phyloP scores from a whole-genome alignment of 768 basidiomycete species.

The Nidularia sp. region DNA sequence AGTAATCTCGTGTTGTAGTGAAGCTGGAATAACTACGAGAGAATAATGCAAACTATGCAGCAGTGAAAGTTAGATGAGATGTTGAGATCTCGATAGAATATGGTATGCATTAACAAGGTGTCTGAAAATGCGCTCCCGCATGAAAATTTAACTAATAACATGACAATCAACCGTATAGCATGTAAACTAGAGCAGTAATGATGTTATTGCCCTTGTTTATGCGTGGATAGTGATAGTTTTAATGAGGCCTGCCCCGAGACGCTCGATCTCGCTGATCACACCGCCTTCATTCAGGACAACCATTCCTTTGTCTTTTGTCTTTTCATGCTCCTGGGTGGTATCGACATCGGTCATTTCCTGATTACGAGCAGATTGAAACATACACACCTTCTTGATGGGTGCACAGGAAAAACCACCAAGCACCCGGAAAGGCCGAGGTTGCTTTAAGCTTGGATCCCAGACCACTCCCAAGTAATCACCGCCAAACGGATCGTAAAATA shows the following conservation, averaged over 20 bases:
- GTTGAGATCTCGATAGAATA: no score
- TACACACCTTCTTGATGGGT: conserved; percentile 44
- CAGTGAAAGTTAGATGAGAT: no score
- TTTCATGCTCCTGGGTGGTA: conserved; percentile 29
- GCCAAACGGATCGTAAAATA: conserved; percentile 84
- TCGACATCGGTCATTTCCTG: background rate
- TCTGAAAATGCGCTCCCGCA: no score
- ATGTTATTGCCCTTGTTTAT: background rate
- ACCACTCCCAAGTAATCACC: conserved; percentile 77
- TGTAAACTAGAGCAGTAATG: no score
- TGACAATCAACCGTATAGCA: no score
- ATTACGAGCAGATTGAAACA: background rate
- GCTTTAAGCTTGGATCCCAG: conserved; percentile 75
- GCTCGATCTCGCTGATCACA: conserved; percentile 70
- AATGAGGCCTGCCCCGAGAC: conserved; percentile 70
- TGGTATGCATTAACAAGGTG: no score
- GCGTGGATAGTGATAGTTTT: conserved; percentile 36
- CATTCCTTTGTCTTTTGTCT: conserved; percentile 49
- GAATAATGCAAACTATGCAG: no score
- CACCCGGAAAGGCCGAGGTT: conserved; percentile 70
- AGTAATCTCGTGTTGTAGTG: no score
- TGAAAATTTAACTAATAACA: no score
- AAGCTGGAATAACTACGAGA: no score
- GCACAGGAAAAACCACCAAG: conserved; percentile 75
- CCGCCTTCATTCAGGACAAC: conserved; percentile 66